Percentiles rank a stretch among this genome's conserved stretches.
These are phyloP conservation scores for Macrophomina phaseolina DNA, from an alignment of 2,329 filamentous ascomycete genomes.

Conservation along the genomic window DNA sequence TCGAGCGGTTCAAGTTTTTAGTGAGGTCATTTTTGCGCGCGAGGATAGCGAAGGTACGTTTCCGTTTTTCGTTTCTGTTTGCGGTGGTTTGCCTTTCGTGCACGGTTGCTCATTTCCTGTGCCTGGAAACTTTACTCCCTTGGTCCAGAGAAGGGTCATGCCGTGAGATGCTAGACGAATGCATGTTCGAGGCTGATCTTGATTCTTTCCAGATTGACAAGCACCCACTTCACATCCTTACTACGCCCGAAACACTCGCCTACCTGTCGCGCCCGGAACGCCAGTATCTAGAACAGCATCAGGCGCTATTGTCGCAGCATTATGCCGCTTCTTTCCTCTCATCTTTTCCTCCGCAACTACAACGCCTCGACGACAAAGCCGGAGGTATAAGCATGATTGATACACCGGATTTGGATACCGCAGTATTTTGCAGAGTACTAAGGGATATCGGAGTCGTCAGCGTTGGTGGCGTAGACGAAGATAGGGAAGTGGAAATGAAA, in stretches of 20 bases:
- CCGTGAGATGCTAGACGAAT: not conserved
- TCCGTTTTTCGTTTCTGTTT: not conserved
- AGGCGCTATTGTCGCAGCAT: constrained; percentile 81
- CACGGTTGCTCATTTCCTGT: no score
- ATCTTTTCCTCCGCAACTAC: constrained; percentile 78
- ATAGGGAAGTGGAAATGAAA: constrained; percentile 55
- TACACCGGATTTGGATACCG: constrained; percentile 77
- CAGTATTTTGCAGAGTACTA: constrained; percentile 82
- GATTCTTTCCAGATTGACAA: constrained; percentile 68
- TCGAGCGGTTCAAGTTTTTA: constrained; percentile 92
- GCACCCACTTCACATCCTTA: constrained; percentile 62
- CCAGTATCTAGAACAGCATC: constrained; percentile 83
- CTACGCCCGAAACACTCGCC: constrained; percentile 46
- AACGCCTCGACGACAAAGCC: constrained; percentile 86
- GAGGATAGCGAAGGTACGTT: constrained; percentile 78
- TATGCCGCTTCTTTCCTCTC: constrained; percentile 84
- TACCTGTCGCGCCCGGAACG: constrained; percentile 75
- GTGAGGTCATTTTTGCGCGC: constrained; percentile 82
- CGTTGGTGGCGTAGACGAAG: constrained; percentile 62
- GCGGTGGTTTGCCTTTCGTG: not conserved
- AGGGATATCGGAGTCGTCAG: constrained; percentile 62
- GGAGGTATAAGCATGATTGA: constrained; percentile 94
- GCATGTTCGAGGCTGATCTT: constrained; percentile 6
- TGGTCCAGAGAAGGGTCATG: not conserved
- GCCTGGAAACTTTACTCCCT: no score